Evolutionary conservation across 2,329 filamentous ascomycete species (phyloP).

Genomic region (Botrytis paeoniae): DNA sequence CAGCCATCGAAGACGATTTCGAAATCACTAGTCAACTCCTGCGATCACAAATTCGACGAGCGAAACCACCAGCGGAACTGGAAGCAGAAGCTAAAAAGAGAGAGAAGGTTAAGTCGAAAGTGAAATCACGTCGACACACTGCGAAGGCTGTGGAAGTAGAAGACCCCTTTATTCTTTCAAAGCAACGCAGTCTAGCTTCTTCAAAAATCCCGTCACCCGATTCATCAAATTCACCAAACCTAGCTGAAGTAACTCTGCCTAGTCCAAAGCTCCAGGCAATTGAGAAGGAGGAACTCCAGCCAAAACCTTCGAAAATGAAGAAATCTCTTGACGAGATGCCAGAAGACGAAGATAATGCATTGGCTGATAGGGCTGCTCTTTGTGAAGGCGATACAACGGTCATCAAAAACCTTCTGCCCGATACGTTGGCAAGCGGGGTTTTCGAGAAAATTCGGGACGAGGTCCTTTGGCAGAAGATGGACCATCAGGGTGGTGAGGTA

Average conservation of each 20-base stretch:
- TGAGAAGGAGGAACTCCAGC: slow-evolving; percentile 5
- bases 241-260: neutral
- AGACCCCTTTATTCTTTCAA: neutral
- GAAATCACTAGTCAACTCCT: slow-evolving; percentile 22
- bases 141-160: slow-evolving; percentile 25
- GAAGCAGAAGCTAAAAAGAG: slow-evolving; percentile 25
- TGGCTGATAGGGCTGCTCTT: slow-evolving; percentile 38
- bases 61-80: slow-evolving; percentile 17
- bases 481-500: slow-evolving; percentile 85
- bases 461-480: slow-evolving; percentile 87
- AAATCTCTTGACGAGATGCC: neutral
- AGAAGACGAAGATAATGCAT: neutral
- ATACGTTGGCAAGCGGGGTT: slow-evolving; percentile 51
- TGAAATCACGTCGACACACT: slow-evolving; percentile 34
- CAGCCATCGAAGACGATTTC: slow-evolving; percentile 23
- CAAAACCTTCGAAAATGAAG: neutral
- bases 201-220: neutral
- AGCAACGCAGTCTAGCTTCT: neutral
- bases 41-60: slow-evolving; percentile 20
- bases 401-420: slow-evolving; percentile 65
- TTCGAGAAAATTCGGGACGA: slow-evolving; percentile 72
- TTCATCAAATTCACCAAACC: neutral
- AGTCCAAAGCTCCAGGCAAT: neutral
- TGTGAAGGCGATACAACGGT: slow-evolving; percentile 81
- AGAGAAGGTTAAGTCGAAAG: slow-evolving; percentile 35